phyloP scores from a whole-genome alignment of 148 eudicot genomes.

The Silene latifolia region DNA sequence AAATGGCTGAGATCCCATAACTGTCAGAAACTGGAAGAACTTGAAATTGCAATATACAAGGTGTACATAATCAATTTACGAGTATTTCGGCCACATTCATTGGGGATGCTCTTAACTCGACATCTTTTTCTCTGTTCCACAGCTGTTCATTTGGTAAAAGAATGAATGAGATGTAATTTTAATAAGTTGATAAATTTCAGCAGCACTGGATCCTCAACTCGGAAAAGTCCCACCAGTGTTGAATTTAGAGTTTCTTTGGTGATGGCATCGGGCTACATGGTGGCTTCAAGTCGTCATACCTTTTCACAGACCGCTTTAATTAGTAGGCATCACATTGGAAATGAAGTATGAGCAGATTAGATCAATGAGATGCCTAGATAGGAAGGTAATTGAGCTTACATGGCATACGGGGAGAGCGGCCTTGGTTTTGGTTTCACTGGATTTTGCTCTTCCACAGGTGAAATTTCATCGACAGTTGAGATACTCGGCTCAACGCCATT shows the following conservation, averaged over 20 bases:
- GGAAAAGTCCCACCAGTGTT: background rate
- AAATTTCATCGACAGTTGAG: background rate
- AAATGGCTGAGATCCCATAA: no score
- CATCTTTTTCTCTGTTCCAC: no score
- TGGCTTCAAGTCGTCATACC: conserved; percentile 81
- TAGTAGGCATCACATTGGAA: background rate
- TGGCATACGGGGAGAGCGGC: conserved; percentile 52
- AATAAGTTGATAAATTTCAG: background rate
- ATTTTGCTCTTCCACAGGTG: conserved; percentile 1
- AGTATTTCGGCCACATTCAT: background rate
- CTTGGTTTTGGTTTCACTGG: conserved; percentile 24
- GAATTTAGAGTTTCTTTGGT: conserved; percentile 19
- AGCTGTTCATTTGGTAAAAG: background rate
- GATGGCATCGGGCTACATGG: conserved; percentile 58
- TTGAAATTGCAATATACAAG: background rate
- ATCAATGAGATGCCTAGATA: background rate
- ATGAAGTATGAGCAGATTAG: background rate
- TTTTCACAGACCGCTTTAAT: conserved; percentile 13
- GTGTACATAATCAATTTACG: background rate
- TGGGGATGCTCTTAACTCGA: no score
- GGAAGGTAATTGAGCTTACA: conserved; percentile 28
- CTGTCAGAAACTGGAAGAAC: no score
- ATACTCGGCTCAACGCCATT: conserved; percentile 18
- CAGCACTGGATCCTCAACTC: background rate
- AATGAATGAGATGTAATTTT: background rate